phyloP scores from a whole-genome alignment of 1,284 basidiomycete genomes.

The Xanthoconium separans region DNA sequence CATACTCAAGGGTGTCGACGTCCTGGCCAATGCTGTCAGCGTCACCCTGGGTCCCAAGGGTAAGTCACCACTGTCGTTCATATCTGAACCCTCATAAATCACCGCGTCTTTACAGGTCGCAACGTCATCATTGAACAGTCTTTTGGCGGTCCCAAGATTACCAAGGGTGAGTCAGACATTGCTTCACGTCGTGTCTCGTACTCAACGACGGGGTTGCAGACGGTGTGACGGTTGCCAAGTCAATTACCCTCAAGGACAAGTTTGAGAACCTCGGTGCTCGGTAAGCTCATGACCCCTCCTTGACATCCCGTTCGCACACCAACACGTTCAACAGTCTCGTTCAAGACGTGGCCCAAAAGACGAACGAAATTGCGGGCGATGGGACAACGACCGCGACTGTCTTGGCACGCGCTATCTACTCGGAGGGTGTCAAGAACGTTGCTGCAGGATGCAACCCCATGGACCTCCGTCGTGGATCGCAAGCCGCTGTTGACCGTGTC shows the following conservation, averaged over 20 bases:
- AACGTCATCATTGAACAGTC: constrained; percentile 99
- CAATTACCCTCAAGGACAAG: constrained; percentile 94
- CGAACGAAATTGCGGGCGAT: constrained; percentile 86
- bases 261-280: constrained; percentile 99
- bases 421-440: constrained; percentile 99
- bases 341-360: constrained; percentile 11
- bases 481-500: constrained; percentile 95
- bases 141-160: constrained; percentile 97
- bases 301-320: neutral
- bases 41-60: constrained; percentile 98
- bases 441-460: constrained; percentile 99
- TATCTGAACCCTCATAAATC: neutral
- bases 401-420: constrained; percentile 94
- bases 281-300: constrained; percentile 45
- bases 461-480: constrained; percentile 96
- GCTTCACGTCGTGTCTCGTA: neutral
- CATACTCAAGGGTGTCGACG: constrained; percentile 95
- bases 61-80: constrained; percentile 21
- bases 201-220: constrained; percentile 45
- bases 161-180: constrained; percentile 65
- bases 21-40: constrained; percentile 92
- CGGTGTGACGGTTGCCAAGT: constrained; percentile 97
- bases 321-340: neutral
- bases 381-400: constrained; percentile 98
- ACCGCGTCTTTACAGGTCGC: constrained; percentile 57